Evolutionary conservation across 2,329 filamentous ascomycete species (phyloP), one percentile per base, ranked within the genome.

Genomic region (Thelonectria discophora): DNA sequence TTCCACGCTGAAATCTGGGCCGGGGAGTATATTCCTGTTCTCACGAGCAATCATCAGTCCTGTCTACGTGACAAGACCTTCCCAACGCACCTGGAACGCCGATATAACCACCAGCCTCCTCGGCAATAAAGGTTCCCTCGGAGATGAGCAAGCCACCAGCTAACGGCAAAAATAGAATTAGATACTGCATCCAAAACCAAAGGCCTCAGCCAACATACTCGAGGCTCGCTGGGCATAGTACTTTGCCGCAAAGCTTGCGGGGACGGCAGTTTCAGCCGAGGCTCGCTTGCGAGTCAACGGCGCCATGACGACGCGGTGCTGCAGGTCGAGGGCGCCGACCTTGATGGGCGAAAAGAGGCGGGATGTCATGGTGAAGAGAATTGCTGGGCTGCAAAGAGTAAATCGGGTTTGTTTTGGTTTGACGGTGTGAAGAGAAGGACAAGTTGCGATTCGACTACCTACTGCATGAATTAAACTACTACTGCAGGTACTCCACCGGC

Each of bases 1-100:
- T 82, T 86, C 89, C 88, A 91, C 0, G 79, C 83, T 1, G 78
- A 78, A 51, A 89, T 80, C 63, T 90, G 88, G 21, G 78, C 80
- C 0, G 80, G 74, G 39, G 72, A 84, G 73, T 81, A 90, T 66
- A 91, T 84, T 4, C 86, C 87, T 0, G 86, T 85, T 2, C 81
- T 66, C 85, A 70, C 20, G 73, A 57, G 24, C 32, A 30, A 13
- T 1, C 5, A 37, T 27, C 6, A 49, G 43, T 3, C 11, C 7
- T 4, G 10, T 39, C 21, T 7, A 9, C 2, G 11, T 9, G 13
- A 13, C 27, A 4, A 9, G 13, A 7, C 15, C 10, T 2, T 3
- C 15, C 2, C 5, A 6, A 56, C 60, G 24, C 48, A n/a, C 66
- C 65, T 9, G 68, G 68, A 13, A 69, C 68, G 17, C 59, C 45